Evolutionary conservation across 495 filamentous ascomycete genomes (phyloP).

Genomic region (Podospora sp.): DNA sequence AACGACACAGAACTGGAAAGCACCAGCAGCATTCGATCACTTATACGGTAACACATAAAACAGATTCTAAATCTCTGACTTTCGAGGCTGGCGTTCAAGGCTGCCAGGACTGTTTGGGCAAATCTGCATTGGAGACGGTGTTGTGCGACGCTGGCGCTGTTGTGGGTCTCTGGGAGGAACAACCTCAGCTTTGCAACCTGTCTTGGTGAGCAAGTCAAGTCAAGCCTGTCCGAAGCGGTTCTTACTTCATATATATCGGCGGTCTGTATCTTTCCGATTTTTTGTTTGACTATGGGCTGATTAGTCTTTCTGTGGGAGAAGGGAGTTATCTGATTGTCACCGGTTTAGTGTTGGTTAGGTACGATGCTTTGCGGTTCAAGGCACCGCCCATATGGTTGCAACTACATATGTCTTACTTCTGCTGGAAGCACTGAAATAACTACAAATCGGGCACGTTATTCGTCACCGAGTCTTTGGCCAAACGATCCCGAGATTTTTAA

Average conservation of each 20-base stretch:
- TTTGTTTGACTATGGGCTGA: not conserved
- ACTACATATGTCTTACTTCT: not conserved
- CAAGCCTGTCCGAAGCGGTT: not conserved
- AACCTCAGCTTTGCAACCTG: too few species aligned
- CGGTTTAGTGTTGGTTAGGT: not conserved
- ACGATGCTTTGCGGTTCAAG: not conserved
- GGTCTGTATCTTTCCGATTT: not conserved
- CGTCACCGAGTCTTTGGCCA: not conserved
- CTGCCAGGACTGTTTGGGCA: not conserved
- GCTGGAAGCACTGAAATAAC: not conserved
- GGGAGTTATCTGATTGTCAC: not conserved
- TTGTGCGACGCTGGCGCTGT: not conserved
- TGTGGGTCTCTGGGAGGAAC: too few species aligned
- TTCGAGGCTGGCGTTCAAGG: not conserved
- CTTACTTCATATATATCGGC: not conserved
- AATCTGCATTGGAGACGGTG: not conserved
- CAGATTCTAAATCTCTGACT: not conserved
- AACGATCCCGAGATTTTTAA: not conserved
- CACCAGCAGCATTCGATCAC: slow-evolving; percentile 30
- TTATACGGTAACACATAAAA: slow-evolving; percentile 21
- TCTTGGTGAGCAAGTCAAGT: not conserved
- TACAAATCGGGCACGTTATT: not conserved
- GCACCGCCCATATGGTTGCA: not conserved
- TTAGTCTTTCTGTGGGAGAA: not conserved
- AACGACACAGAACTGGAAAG: slow-evolving; percentile 34